These are phyloP conservation scores for Cryptococcus sp. DNA, from an alignment of 1,284 basidiomycete species.

Conservation along the genomic window DNA sequence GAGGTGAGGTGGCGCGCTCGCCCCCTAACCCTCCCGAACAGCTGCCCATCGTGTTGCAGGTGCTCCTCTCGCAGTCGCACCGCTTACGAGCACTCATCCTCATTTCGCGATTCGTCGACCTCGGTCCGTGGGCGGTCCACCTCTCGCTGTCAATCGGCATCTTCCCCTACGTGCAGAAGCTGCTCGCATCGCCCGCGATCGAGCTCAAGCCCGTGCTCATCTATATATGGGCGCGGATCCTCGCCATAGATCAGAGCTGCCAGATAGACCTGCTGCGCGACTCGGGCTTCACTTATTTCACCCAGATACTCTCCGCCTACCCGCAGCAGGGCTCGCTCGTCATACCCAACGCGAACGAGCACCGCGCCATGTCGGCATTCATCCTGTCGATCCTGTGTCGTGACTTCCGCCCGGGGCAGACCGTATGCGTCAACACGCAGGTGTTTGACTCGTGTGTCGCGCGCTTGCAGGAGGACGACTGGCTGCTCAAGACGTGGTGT, in stretches of 20 bases:
- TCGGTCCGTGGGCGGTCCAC: slow-evolving; percentile 98
- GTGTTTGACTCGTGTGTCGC: slow-evolving; percentile 89
- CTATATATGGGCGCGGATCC: slow-evolving; percentile 97
- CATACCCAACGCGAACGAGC: slow-evolving; percentile 90
- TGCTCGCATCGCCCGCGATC: slow-evolving; percentile 89
- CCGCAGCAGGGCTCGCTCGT: slow-evolving; percentile 48
- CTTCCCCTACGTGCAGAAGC: slow-evolving; percentile 96
- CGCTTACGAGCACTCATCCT: slow-evolving; percentile 91
- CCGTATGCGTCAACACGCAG: slow-evolving; percentile 75
- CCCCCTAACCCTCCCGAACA: slow-evolving; percentile 75
- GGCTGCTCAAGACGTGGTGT: slow-evolving; percentile 89
- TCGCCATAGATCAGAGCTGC: slow-evolving; percentile 90
- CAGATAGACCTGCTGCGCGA: slow-evolving; percentile 87
- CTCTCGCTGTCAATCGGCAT: slow-evolving; percentile 97
- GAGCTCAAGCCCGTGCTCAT: slow-evolving; percentile 97
- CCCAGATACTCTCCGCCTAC: slow-evolving; percentile 63
- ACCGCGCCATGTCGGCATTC: slow-evolving; percentile 98
- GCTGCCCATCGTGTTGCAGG: slow-evolving; percentile 94
- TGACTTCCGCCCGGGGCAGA: slow-evolving; percentile 81
- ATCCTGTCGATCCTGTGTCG: slow-evolving; percentile 90
- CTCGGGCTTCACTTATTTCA: slow-evolving; percentile 84
- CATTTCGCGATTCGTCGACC: slow-evolving; percentile 95
- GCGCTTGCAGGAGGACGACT: slow-evolving; percentile 79
- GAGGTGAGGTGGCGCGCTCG: slow-evolving; percentile 19
- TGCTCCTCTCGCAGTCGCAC: slow-evolving; percentile 93